Percentiles rank a stretch among this genome's conserved stretches.
Conservation (phyloP, 768 basidiomycete genomes). For the Paxillus involutus region DNA sequence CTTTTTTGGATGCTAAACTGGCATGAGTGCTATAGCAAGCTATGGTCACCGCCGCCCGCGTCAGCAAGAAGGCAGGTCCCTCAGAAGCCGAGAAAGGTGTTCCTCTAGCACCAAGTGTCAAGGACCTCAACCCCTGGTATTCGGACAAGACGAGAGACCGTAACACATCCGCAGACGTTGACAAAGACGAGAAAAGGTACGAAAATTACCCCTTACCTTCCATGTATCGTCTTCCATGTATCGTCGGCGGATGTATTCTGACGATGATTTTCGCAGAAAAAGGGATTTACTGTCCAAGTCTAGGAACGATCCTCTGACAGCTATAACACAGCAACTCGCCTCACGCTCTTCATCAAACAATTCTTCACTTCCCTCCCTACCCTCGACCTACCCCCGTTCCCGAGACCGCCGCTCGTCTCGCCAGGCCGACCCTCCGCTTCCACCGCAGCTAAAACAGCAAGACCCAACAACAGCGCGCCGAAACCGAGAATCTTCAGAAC, state of each 20-base stretch:
- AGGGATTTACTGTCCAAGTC: slow-evolving; percentile 66
- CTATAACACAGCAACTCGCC: slow-evolving; percentile 66
- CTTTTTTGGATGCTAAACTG: background rate
- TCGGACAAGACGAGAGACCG: slow-evolving; percentile 29
- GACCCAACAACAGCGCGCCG: slow-evolving; percentile 56
- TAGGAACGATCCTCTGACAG: slow-evolving; percentile 69
- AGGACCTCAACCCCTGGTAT: slow-evolving; percentile 87
- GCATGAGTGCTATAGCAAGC: slow-evolving; percentile 36
- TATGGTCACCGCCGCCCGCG: slow-evolving; percentile 44
- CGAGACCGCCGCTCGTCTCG: slow-evolving; percentile 15
- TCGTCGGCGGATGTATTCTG: background rate
- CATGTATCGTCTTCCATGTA: no score
- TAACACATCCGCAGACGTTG: slow-evolving; percentile 28
- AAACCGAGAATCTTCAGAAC: slow-evolving; percentile 71
- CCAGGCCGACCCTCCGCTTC: slow-evolving; percentile 5
- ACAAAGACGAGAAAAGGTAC: slow-evolving; percentile 37
- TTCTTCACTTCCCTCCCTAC: slow-evolving; percentile 16
- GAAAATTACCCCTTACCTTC: background rate
- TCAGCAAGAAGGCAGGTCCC: slow-evolving; percentile 46
- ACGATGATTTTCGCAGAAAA: slow-evolving; percentile 37
- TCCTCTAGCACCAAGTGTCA: slow-evolving; percentile 68
- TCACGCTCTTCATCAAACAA: slow-evolving; percentile 33
- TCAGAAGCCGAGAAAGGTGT: slow-evolving; percentile 69
- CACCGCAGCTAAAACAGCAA: slow-evolving; percentile 27
- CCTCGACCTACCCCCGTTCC: slow-evolving; percentile 14